Evolutionary conservation across 2,329 filamentous ascomycete genomes (phyloP), one percentile per base, ranked within the genome.

Genomic region (Aquanectria penicillioides): DNA sequence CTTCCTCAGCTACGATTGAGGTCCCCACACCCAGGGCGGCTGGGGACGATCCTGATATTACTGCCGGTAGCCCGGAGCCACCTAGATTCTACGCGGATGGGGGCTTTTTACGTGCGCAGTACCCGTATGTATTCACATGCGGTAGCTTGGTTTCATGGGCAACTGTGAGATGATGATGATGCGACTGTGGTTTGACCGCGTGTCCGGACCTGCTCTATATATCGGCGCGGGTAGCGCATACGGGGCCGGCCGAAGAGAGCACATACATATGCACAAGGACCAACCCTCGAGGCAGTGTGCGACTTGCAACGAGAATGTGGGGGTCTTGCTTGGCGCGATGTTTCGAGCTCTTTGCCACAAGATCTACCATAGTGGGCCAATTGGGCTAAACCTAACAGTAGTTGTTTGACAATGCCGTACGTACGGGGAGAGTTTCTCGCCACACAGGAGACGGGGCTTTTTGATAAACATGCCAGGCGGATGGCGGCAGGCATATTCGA

Each of bases 401-500:
- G n/a, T n/a, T n/a, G n/a, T n/a, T n/a, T 5, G 22, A 18, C 6
- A 4, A 9, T n/a, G 15, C 20, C 33, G 17, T 26, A 47, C 28
- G 28, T 29, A 29, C n/a, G n/a, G n/a, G n/a, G n/a, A n/a, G n/a
- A 29, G 28, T 29, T 29, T 13, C 31, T 13, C 31, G 31, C 11
- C 31, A 33, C 12, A 12, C 26, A 33, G 31, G 36, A 38, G 12
- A 38, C 8, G 38, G 22, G 38, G 38, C 13, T 29, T 7, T 29
- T 29, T 29, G 28, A 29, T 12, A n/a, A n/a, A n/a, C n/a, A n/a
- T 61, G 46, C 55, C 52, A 57, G 54, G 59, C n/a, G 47, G 53
- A 55, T 55, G 54, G 65, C 62, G 65, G 63, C 59, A 64, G 59
- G 63, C n/a, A n/a, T n/a, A n/a, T n/a, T n/a, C n/a, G n/a, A n/a